Base-by-base conservation (phyloP, 225 moss, liverwort and hornwort genomes). In the Rhytidiadelphus loreus region DNA sequence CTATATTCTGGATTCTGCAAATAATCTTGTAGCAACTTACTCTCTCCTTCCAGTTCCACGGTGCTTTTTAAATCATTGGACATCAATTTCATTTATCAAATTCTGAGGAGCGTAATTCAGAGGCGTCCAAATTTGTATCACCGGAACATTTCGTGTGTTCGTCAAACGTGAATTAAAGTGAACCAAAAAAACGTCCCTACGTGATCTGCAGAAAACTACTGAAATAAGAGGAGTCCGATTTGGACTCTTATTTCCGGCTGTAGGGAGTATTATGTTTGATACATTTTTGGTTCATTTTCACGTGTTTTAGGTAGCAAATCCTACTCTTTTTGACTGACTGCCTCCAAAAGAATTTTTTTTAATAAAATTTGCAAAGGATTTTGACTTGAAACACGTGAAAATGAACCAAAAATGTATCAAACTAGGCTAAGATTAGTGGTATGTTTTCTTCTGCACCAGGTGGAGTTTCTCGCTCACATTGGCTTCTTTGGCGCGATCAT, bases 401-500 rank as follows among this genome's bases (percentile, higher is more conserved):
- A n/a, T n/a, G n/a, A n/a, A n/a, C n/a, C n/a, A n/a, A n/a, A n/a
- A n/a, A n/a, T n/a, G 37, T 23, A 35, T 64, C 50, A 64, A n/a
- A n/a, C 35, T 11, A 16, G 12, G 18, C 80, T 80, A 9, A 43
- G 41, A 30, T 46, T 7, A 59, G 48, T 63, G 84, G 35, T 8
- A 25, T 44, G 43, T 58, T 56, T 28, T 58, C 72, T 52, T 50
- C 33, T 93, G 73, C 91, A 92, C 79, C 92, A 91, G 86, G 92
- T 89, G 70, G 99, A 99, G 94, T 91, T 92, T 86, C 90, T 99
- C 20, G 97, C 97, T 9, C 86, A 96, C 55, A 78, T 96, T 13
- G 99, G 99, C 28, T 86, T 92, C 79, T 99, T 97, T 70, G 99
- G 99, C 43, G 92, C 95, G 68, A 88, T 99, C 53, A 85, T 95